Conservation (phyloP, 371 early-diverging fungal genomes). For the Mucor sp. region DNA sequence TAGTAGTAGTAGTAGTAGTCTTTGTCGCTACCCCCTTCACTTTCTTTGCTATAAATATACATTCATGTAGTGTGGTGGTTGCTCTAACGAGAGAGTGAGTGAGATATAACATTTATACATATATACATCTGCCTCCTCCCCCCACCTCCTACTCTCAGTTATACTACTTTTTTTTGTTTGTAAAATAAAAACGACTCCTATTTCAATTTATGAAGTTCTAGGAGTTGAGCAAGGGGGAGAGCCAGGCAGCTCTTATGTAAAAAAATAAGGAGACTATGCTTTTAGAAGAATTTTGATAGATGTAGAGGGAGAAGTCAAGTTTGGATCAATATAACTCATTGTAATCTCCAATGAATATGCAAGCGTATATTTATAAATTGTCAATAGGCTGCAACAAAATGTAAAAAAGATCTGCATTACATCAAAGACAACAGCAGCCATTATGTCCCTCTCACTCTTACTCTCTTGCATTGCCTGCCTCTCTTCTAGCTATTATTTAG, state of each 20-base stretch:
- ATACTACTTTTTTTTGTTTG: background rate
- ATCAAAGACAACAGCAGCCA: constrained; percentile 17
- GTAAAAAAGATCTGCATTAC: constrained; percentile 20
- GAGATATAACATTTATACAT: background rate
- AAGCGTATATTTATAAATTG: constrained; percentile 9
- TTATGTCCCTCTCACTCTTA: background rate
- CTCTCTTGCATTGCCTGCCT: background rate
- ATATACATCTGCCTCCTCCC: background rate
- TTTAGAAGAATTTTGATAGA: background rate
- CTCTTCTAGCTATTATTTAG: background rate
- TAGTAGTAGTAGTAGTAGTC: no score
- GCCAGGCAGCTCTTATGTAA: background rate
- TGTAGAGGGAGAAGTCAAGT: background rate
- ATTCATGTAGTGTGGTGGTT: background rate
- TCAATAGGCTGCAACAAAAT: constrained; percentile 14
- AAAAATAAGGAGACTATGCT: background rate
- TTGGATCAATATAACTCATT: constrained; percentile 1
- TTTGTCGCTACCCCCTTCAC: background rate
- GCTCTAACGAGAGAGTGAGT: background rate
- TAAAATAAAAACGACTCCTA: background rate
- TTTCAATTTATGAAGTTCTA: background rate
- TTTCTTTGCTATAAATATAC: constrained; percentile 1
- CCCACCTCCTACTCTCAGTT: background rate
- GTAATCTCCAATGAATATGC: background rate
- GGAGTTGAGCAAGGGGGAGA: background rate